Percentiles rank a stretch among this genome's conserved stretches.
phyloP scores from a whole-genome alignment of 2,329 filamentous ascomycete genomes.

The Alternaria incomplexa region DNA sequence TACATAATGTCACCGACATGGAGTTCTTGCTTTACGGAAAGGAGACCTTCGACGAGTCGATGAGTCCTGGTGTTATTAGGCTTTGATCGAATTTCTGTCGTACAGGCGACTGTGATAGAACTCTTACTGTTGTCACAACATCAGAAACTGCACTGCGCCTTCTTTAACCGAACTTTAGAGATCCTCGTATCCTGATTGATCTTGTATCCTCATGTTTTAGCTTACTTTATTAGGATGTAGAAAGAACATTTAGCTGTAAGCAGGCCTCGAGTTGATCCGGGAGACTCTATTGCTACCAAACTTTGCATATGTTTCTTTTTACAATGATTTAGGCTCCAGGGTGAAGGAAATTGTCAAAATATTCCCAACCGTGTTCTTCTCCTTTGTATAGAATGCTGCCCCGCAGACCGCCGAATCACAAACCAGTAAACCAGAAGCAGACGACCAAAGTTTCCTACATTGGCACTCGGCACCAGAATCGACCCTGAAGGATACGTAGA shows the following conservation, averaged over 20 bases:
- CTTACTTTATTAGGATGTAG: neutral
- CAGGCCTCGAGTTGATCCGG: neutral
- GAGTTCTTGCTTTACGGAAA: neutral
- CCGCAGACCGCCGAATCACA: neutral
- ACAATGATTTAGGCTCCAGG: neutral
- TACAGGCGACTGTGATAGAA: neutral
- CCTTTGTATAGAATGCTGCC: neutral
- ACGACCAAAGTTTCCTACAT: rapidly evolving
- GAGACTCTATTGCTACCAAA: neutral
- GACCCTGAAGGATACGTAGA: neutral
- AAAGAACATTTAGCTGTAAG: neutral
- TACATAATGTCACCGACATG: neutral
- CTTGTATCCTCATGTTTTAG: neutral
- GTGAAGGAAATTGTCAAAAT: rapidly evolving
- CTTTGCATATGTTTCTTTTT: neutral
- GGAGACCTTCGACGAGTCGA: neutral
- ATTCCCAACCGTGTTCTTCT: neutral
- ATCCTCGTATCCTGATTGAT: neutral
- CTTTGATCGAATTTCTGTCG: neutral
- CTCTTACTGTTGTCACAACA: neutral
- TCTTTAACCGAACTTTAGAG: neutral
- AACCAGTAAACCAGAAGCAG: neutral
- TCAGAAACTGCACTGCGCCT: neutral
- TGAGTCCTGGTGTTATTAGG: neutral
- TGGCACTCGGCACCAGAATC: neutral